Evolutionary conservation across 129 eudicot genomes (phyloP).

Genomic region (Helianthus annuus): DNA sequence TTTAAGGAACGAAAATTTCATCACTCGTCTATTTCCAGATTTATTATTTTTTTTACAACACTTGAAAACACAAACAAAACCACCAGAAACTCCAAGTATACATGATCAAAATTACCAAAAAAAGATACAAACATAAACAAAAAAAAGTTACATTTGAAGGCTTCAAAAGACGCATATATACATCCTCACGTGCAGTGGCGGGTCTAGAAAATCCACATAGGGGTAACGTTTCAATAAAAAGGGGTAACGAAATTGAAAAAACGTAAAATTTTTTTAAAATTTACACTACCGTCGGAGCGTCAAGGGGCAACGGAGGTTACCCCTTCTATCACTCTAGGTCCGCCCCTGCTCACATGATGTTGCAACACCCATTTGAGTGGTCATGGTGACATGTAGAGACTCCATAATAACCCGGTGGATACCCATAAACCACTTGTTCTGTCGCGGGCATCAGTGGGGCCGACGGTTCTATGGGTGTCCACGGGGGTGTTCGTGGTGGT

Average conservation of each 20-base stretch:
- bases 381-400: constrained; percentile 12
- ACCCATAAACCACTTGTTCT: constrained; percentile 22
- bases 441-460: constrained; percentile 14
- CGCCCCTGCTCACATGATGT: constrained; percentile 14
- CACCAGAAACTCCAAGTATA: background rate
- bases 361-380: constrained; percentile 10
- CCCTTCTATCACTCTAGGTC: too few relatives aligned
- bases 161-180: background rate
- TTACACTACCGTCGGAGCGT: too few relatives aligned
- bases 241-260: too few relatives aligned
- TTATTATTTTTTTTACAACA: background rate
- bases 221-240: too few relatives aligned
- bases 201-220: too few relatives aligned
- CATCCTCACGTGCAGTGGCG: background rate
- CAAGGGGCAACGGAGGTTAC: too few relatives aligned
- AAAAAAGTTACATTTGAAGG: background rate
- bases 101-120: background rate
- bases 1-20: too few relatives aligned
- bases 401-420: constrained; percentile 18
- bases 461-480: constrained; percentile 16
- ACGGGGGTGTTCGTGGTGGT: constrained; percentile 14
- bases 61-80: background rate
- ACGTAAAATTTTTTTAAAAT: too few relatives aligned
- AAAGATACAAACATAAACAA: background rate
- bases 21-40: background rate